A percentile compares a stretch with the other conserved stretches of the same genome.
phyloP scores from a whole-genome alignment of 495 filamentous ascomycete genomes.

The Alectoria sarmentosa region DNA sequence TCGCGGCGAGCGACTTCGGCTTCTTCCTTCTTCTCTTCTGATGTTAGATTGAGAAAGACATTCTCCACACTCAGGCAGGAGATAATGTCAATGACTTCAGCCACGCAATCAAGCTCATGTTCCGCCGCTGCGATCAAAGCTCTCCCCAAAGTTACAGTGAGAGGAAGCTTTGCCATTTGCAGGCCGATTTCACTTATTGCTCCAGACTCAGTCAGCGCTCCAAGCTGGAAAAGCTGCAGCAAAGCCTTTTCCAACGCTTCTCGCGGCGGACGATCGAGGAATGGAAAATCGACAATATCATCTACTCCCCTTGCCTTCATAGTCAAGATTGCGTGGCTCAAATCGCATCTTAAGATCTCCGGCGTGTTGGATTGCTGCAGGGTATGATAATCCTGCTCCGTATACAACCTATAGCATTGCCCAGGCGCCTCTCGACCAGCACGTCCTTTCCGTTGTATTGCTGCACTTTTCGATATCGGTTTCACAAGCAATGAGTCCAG shows the following conservation, averaged over 20 bases:
- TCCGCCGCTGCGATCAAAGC: slow-evolving; percentile 76
- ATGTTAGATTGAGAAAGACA: slow-evolving; percentile 71
- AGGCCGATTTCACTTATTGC: slow-evolving; percentile 64
- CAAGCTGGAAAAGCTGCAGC: slow-evolving; percentile 67
- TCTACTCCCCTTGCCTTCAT: slow-evolving; percentile 90
- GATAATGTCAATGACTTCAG: slow-evolving; percentile 87
- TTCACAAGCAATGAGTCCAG: slow-evolving; percentile 89
- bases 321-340: slow-evolving; percentile 76
- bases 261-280: slow-evolving; percentile 72
- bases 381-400: slow-evolving; percentile 63
- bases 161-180: slow-evolving; percentile 74
- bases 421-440: slow-evolving; percentile 89
- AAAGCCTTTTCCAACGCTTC: slow-evolving; percentile 79
- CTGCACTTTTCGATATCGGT: slow-evolving; percentile 86
- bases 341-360: slow-evolving; percentile 85
- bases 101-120: slow-evolving; percentile 58
- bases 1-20: slow-evolving; percentile 65
- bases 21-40: slow-evolving; percentile 75
- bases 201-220: slow-evolving; percentile 66
- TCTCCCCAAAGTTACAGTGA: slow-evolving; percentile 73
- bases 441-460: slow-evolving; percentile 85
- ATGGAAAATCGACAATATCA: slow-evolving; percentile 75
- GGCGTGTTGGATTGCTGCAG: slow-evolving; percentile 71
- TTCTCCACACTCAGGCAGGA: slow-evolving; percentile 83
- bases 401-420: slow-evolving; percentile 86